Conservation (phyloP, 2,329 filamentous ascomycete genomes). For the Talaromyces sp. region DNA sequence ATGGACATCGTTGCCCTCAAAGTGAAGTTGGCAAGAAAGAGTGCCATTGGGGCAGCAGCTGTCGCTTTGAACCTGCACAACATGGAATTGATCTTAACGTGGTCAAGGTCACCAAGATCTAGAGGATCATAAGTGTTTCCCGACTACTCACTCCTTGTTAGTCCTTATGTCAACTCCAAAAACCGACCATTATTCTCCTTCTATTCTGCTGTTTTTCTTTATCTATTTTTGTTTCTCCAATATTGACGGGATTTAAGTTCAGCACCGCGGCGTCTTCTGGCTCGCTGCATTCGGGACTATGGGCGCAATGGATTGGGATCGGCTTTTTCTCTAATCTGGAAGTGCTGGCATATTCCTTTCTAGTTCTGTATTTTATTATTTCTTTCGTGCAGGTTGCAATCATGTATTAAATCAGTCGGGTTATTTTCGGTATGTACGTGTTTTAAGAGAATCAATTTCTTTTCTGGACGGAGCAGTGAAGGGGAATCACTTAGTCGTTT, state of each 20-base stretch:
- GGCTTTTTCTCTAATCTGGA: conserved; percentile 9
- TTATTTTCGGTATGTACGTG: not conserved
- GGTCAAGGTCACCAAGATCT: conserved; percentile 47
- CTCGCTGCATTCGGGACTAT: conserved; percentile 10
- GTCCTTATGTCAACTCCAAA: not conserved
- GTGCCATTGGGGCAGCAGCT: conserved; percentile 55
- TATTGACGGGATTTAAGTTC: conserved; percentile 4
- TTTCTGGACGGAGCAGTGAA: not conserved
- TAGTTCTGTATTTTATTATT: conserved; percentile 7
- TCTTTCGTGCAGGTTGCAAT: not conserved
- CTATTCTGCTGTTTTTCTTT: not conserved
- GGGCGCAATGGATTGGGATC: conserved; percentile 13
- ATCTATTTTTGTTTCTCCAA: not conserved
- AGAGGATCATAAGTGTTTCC: not conserved
- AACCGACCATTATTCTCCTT: not conserved
- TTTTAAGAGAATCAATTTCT: not conserved
- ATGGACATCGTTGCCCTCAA: conserved; percentile 59
- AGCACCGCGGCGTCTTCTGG: conserved; percentile 9
- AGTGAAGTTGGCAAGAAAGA: conserved; percentile 47
- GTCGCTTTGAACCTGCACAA: conserved; percentile 53
- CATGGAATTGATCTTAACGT: conserved; percentile 55
- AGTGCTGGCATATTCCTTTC: conserved; percentile 14
- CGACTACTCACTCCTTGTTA: not conserved
- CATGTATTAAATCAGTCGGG: conserved; percentile 8
- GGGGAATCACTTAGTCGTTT: conserved; percentile 1